These are phyloP conservation scores for Crithidia acanthocephali DNA, from an alignment of 208 protist genomes.

Conservation along the genomic window DNA sequence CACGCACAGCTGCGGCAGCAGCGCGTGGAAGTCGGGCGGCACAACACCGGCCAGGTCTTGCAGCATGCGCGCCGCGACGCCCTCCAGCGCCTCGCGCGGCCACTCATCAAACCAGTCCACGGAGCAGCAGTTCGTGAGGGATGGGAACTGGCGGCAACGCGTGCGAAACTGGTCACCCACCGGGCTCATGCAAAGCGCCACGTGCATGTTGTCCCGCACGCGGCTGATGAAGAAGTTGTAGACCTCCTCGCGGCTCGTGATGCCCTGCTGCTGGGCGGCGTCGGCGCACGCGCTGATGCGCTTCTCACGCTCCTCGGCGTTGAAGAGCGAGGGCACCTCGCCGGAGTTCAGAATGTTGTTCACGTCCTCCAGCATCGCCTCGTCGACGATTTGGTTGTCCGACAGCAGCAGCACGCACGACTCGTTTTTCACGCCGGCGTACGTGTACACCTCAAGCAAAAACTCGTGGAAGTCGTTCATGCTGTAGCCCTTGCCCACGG, in stretches of 20 bases:
- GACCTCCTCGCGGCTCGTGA: slow-evolving; percentile 91
- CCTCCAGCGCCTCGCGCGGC: slow-evolving; percentile 94
- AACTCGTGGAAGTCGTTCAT: slow-evolving; percentile 94
- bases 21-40: slow-evolving; percentile 53
- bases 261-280: slow-evolving; percentile 86
- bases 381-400: slow-evolving; percentile 97
- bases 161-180: slow-evolving; percentile 95
- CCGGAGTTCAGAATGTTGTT: slow-evolving; percentile 98
- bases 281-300: slow-evolving; percentile 93
- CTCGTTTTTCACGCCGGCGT: slow-evolving; percentile 88
- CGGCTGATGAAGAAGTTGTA: slow-evolving; percentile 96
- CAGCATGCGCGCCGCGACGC: slow-evolving; percentile 88
- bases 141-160: slow-evolving; percentile 97
- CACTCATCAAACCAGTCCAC: slow-evolving; percentile 99
- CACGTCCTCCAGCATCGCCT: slow-evolving; percentile 97
- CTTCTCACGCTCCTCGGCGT: slow-evolving; percentile 96
- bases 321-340: slow-evolving; percentile 97
- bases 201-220: slow-evolving; percentile 96
- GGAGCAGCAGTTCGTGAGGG: slow-evolving; percentile 97
- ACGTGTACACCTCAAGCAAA: slow-evolving; percentile 91
- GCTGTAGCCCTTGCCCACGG: slow-evolving; percentile 94
- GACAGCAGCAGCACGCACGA: slow-evolving; percentile 94
- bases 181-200: slow-evolving; percentile 97
- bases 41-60: slow-evolving; percentile 50
- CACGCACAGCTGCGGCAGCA: slow-evolving; percentile 87